A percentile compares a stretch with the other conserved stretches of the same genome.
Conservation (phyloP, 805 yeast genomes). For the Metahyphopichia silvanorum region DNA sequence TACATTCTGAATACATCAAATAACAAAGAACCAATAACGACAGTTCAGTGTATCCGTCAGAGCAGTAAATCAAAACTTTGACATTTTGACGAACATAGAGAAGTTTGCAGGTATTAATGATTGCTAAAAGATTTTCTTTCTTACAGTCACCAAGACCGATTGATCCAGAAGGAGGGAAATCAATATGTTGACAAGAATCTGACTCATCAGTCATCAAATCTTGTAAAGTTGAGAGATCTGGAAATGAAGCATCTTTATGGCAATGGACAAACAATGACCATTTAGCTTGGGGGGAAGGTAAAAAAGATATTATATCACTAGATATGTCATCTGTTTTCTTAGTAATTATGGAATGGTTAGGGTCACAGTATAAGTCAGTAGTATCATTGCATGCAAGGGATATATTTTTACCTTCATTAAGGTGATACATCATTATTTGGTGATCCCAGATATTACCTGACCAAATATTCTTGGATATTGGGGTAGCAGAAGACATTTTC, state of each 20-base stretch:
- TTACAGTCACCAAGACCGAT: slow-evolving; percentile 70
- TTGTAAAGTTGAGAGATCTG: slow-evolving; percentile 30
- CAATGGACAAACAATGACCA: slow-evolving; percentile 60
- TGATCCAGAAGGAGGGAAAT: slow-evolving; percentile 84
- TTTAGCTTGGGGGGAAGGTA: slow-evolving; percentile 47
- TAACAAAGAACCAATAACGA: slow-evolving; percentile 72
- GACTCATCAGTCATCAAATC: too few relatives aligned
- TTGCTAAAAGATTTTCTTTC: slow-evolving; percentile 57
- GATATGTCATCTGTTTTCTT: slow-evolving; percentile 21
- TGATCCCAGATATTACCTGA: slow-evolving; percentile 80
- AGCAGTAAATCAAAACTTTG: slow-evolving; percentile 65
- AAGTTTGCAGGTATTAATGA: slow-evolving; percentile 68
- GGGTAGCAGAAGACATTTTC: slow-evolving; percentile 78
- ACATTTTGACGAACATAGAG: slow-evolving; percentile 40
- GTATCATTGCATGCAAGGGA: slow-evolving; percentile 6
- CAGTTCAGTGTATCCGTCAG: slow-evolving; percentile 92
- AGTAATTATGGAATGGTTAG: slow-evolving; percentile 48
- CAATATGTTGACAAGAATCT: slow-evolving; percentile 37
- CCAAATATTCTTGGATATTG: slow-evolving; percentile 58
- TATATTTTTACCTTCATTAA: slow-evolving; percentile 6
- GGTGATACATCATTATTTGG: slow-evolving; percentile 33
- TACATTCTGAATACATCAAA: slow-evolving; percentile 63
- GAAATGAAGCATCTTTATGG: slow-evolving; percentile 56
- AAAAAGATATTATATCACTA: slow-evolving; percentile 10
- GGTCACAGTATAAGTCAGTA: slow-evolving; percentile 46